phyloP scores from a whole-genome alignment of 306 rosid genomes.

The Potentilla sterilis region DNA sequence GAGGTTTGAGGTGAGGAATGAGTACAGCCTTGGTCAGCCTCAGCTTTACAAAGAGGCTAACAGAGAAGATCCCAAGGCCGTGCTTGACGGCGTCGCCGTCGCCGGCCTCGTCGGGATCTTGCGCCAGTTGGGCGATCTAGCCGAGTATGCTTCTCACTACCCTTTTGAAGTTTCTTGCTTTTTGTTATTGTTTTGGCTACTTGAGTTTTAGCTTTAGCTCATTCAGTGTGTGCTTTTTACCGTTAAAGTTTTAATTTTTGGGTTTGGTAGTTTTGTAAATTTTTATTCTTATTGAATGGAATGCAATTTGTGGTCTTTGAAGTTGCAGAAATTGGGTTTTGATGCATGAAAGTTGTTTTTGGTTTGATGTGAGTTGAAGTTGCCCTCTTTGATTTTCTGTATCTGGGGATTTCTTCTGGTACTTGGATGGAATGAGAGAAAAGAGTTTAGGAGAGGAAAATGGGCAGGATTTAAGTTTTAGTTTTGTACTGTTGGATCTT shows the following conservation, averaged over 20 bases:
- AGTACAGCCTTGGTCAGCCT: constrained; percentile 63
- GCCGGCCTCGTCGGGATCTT: constrained; percentile 98
- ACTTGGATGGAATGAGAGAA: not conserved
- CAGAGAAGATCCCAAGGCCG: constrained; percentile 91
- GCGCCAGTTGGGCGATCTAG: constrained; percentile 97
- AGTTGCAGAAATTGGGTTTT: not conserved
- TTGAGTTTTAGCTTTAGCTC: constrained; percentile 6
- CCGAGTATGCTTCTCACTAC: constrained; percentile 58
- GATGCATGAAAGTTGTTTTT: not conserved
- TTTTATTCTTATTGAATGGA: not conserved
- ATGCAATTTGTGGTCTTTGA: not conserved
- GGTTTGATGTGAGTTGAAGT: not conserved
- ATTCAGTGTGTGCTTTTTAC: not conserved
- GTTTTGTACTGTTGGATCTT: constrained; percentile 4
- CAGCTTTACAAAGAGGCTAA: constrained; percentile 58
- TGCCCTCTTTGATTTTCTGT: not conserved
- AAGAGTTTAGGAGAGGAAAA: not conserved
- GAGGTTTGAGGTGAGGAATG: constrained; percentile 73
- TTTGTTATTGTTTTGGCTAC: not conserved
- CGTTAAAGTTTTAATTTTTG: not conserved
- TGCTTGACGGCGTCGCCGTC: constrained; percentile 80
- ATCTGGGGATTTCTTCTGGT: not conserved
- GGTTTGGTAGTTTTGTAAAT: not conserved
- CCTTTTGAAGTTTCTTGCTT: constrained; percentile 4
- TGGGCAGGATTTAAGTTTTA: not conserved